These are phyloP conservation scores for Blastomyces gilchristii DNA, from an alignment of 2,329 filamentous ascomycete species.

Conservation along the genomic window DNA sequence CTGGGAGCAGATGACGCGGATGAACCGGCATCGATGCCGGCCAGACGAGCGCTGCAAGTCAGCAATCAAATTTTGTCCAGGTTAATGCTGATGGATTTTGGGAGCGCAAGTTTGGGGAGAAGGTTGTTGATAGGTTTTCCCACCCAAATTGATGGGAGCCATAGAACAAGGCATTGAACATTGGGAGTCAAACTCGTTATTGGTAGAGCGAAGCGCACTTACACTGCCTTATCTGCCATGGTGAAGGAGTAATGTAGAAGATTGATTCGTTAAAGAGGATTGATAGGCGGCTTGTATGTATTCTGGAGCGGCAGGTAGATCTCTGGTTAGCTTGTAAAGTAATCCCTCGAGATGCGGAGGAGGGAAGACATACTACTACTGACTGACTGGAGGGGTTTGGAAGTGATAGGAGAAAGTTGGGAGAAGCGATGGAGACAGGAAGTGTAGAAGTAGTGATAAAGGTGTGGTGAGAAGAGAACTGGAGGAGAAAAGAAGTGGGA, in stretches of 20 bases:
- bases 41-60: conserved; percentile 44
- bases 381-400: not conserved
- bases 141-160: not conserved
- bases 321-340: not conserved
- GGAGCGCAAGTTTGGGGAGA: not conserved
- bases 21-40: conserved; percentile 61
- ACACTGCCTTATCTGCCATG: conserved; percentile 39
- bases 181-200: not conserved
- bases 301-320: conserved; percentile 8
- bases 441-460: not conserved
- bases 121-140: not conserved
- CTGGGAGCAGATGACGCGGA: conserved; percentile 46
- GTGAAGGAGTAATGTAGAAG: conserved; percentile 19
- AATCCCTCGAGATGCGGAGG: not conserved
- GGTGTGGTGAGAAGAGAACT: not conserved
- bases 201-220: conserved; percentile 22
- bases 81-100: not conserved
- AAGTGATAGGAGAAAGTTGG: not conserved
- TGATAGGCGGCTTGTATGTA: not conserved
- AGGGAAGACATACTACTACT: not conserved
- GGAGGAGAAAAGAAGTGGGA: not conserved
- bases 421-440: not conserved
- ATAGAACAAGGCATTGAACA: not conserved
- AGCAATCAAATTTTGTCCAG: conserved; percentile 8
- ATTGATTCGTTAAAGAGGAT: not conserved